phyloP scores from a whole-genome alignment of 148 eudicot genomes.

The Rhododendron mucronatum region DNA sequence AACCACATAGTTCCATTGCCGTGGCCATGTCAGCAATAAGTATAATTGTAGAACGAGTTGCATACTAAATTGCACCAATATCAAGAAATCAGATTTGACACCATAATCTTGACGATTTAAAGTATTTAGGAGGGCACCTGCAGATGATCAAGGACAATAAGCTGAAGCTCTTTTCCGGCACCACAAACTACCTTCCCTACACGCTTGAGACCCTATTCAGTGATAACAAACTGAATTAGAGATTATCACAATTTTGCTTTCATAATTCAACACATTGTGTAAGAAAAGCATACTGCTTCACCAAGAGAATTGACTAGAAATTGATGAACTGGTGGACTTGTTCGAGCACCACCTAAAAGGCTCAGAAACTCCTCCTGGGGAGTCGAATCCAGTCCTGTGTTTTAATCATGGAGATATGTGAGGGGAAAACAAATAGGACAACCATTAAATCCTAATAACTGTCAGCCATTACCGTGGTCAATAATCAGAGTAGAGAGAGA shows the following conservation, averaged over 20 bases:
- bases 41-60: not conserved
- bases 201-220: conserved; percentile 81
- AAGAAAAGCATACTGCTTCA: conserved; percentile 60
- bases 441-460: not conserved
- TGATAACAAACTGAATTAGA: conserved; percentile 14
- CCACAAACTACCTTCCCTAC: conserved; percentile 66
- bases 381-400: conserved; percentile 73
- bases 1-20: not conserved
- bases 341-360: conserved; percentile 93
- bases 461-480: conserved; percentile 61
- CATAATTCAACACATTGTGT: not conserved
- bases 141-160: conserved; percentile 77
- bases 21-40: not conserved
- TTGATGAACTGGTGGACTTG: conserved; percentile 95
- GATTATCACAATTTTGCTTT: conserved; percentile 6
- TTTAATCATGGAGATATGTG: conserved; percentile 12
- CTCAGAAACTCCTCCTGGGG: conserved; percentile 91
- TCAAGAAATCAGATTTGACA: not conserved
- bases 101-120: not conserved
- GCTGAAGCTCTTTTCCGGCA: conserved; percentile 92
- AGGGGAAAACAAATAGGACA: conserved; percentile 16
- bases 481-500: conserved; percentile 66
- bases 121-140: conserved; percentile 47
- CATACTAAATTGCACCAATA: not conserved
- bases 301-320: conserved; percentile 94